These are phyloP conservation scores for Cordyceps javanica DNA, from an alignment of 2,329 filamentous ascomycete genomes.

Conservation along the genomic window DNA sequence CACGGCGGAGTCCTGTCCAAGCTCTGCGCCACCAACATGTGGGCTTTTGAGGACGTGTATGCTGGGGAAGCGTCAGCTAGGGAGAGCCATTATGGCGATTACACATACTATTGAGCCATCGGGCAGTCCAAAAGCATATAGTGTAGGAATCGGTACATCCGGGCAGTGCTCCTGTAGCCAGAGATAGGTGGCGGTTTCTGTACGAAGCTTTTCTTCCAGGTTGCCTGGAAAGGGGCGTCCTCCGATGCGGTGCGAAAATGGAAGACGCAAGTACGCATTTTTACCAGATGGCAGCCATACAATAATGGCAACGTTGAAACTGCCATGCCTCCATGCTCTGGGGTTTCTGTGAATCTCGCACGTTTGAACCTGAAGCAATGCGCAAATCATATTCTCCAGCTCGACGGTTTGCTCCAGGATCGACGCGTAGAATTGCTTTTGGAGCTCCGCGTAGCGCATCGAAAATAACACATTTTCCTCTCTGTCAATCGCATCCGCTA, in stretches of 20 bases:
- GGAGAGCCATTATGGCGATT: neutral
- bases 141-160: conserved; percentile 20
- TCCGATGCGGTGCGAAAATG: neutral
- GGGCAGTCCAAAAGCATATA: conserved; percentile 24
- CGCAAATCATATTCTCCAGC: too few relatives aligned
- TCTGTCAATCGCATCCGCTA: too few relatives aligned
- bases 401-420: too few relatives aligned
- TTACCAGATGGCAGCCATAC: neutral
- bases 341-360: too few relatives aligned
- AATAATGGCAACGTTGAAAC: neutral
- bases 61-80: neutral
- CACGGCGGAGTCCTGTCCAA: neutral
- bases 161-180: conserved; percentile 24
- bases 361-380: too few relatives aligned
- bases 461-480: too few relatives aligned
- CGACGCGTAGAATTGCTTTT: too few relatives aligned
- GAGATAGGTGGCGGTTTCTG: conserved; percentile 22
- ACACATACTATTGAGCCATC: conserved; percentile 10
- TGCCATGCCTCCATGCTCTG: neutral
- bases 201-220: conserved; percentile 24
- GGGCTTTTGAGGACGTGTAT: neutral
- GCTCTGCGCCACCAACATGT: neutral
- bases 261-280: neutral
- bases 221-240: conserved; percentile 14
- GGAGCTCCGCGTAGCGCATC: too few relatives aligned